These are phyloP conservation scores for Pisolithus tinctorius DNA, from an alignment of 768 basidiomycete genomes.

Conservation along the genomic window DNA sequence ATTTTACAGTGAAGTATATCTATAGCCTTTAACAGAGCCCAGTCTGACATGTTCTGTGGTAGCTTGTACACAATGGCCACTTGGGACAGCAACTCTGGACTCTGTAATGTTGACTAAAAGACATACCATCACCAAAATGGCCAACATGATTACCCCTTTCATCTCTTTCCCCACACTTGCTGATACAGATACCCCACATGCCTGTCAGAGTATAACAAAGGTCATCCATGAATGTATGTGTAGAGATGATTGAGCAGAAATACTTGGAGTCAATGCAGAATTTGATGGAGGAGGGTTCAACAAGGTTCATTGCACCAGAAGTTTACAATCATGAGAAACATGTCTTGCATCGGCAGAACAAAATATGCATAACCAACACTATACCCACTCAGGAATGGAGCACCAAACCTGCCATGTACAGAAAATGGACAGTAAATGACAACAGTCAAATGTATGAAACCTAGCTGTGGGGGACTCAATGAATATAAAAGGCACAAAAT, in stretches of 20 bases:
- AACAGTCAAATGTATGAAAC: too few relatives aligned
- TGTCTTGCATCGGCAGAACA: background rate
- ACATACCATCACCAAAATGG: background rate
- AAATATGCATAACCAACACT: slow-evolving; percentile 79
- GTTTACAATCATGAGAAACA: background rate
- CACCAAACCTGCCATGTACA: slow-evolving; percentile 53
- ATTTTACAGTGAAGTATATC: background rate
- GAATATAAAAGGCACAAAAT: too few relatives aligned
- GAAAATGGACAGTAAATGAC: slow-evolving; percentile 2
- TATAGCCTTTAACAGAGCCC: background rate
- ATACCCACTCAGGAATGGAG: slow-evolving; percentile 79
- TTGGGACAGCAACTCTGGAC: background rate
- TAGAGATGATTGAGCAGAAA: slow-evolving; percentile 64
- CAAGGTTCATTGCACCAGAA: slow-evolving; percentile 53
- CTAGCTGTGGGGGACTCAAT: background rate
- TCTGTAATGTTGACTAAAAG: background rate
- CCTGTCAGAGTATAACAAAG: slow-evolving; percentile 58
- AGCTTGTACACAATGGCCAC: background rate
- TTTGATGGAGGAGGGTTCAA: slow-evolving; percentile 72
- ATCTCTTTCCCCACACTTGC: background rate
- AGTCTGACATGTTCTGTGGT: background rate
- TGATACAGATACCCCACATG: slow-evolving; percentile 53
- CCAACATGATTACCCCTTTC: background rate
- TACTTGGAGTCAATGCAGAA: slow-evolving; percentile 92
- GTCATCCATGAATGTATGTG: slow-evolving; percentile 54